Percentiles rank a stretch among this genome's conserved stretches.
Evolutionary conservation across 257 asterid genomes (phyloP).

Genomic region (Capsicum rhomboideum): DNA sequence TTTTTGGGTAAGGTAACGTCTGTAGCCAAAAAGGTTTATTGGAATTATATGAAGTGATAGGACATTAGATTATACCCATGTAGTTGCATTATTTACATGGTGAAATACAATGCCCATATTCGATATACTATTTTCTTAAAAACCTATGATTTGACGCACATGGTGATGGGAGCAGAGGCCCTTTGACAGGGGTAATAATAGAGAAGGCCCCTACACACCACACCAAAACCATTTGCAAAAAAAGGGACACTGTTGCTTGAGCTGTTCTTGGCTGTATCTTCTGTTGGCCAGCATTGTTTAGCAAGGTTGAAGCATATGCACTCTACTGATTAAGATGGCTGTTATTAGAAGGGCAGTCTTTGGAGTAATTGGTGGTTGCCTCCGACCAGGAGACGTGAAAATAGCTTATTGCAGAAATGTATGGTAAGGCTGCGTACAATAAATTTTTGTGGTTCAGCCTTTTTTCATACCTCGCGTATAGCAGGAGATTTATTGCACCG

Average conservation of each 20-base stretch:
- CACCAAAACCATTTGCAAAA: background rate
- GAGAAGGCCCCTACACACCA: background rate
- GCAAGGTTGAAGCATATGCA: background rate
- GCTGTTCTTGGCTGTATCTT: slow-evolving; percentile 21
- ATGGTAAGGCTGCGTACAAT: too few relatives aligned
- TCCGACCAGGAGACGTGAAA: too few relatives aligned
- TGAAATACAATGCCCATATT: too few relatives aligned
- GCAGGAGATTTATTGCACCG: too few relatives aligned
- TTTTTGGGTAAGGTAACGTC: background rate
- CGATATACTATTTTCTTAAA: too few relatives aligned
- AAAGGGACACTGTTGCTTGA: background rate
- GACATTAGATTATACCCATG: background rate
- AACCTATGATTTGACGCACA: slow-evolving; percentile 14
- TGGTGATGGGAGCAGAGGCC: background rate
- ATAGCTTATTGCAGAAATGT: too few relatives aligned
- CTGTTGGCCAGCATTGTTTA: slow-evolving; percentile 13
- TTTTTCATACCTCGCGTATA: too few relatives aligned
- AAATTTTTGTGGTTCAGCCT: too few relatives aligned
- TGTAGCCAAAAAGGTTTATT: background rate
- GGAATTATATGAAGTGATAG: background rate
- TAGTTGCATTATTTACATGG: background rate
- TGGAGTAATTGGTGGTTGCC: too few relatives aligned
- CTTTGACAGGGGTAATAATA: background rate
- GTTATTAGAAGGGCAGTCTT: too few relatives aligned
- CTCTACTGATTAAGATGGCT: background rate